Conservation (phyloP, 805 yeast species). For the Yamadazyma phyllophila region DNA sequence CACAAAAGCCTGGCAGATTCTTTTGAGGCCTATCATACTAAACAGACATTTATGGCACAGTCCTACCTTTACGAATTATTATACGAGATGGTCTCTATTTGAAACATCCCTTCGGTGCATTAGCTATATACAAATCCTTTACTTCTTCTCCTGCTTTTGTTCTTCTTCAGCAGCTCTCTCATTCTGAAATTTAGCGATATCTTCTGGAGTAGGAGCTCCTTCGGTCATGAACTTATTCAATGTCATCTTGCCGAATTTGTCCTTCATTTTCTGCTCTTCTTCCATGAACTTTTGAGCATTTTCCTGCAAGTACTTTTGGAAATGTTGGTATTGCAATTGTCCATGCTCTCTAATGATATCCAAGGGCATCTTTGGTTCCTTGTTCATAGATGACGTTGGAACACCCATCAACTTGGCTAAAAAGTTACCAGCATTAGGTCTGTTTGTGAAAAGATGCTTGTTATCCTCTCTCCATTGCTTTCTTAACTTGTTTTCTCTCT, state of each 20-base stretch:
- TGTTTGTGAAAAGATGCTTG: constrained; percentile 32
- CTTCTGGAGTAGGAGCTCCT: constrained; percentile 77
- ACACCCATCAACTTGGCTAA: constrained; percentile 65
- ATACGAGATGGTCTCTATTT: too few species aligned
- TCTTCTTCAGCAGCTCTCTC: constrained; percentile 23
- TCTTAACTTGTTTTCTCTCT: constrained; percentile 75
- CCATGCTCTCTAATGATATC: constrained; percentile 91
- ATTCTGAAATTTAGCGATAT: constrained; percentile 43
- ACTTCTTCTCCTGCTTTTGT: constrained; percentile 2
- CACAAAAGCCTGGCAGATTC: too few species aligned
- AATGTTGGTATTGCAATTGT: constrained; percentile 79
- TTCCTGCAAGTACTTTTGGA: constrained; percentile 61
- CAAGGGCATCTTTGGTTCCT: constrained; percentile 72
- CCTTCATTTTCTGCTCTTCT: constrained; percentile 84
- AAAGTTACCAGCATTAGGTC: constrained; percentile 49
- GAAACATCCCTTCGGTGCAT: background rate
- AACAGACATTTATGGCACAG: background rate
- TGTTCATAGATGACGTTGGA: constrained; percentile 43
- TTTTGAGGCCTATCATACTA: too few species aligned
- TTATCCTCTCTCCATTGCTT: constrained; percentile 61
- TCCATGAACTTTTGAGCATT: constrained; percentile 67
- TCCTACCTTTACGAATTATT: too few species aligned
- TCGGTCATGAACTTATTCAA: constrained; percentile 82
- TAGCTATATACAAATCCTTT: constrained; percentile 7
- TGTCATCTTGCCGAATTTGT: constrained; percentile 77